Evolutionary conservation across 352 stramenopile genomes (phyloP).

Genomic region (Aphanomyces euteiches): DNA sequence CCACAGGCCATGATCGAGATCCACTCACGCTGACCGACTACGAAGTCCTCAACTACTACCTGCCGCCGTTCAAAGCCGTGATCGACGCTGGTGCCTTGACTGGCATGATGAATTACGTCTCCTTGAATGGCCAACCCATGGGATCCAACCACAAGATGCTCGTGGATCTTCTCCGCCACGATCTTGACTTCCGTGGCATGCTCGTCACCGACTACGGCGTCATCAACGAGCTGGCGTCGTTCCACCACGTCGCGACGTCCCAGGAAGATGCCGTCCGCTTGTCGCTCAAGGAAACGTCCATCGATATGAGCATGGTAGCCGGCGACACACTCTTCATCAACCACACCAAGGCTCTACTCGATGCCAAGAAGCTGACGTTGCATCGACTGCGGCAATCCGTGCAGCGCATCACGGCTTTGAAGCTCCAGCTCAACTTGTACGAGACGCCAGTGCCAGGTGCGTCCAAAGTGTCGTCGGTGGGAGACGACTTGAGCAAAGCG

Average conservation of each 20-base stretch:
- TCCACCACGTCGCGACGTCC: constrained; percentile 51
- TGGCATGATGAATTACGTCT: constrained; percentile 35
- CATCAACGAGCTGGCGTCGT: constrained; percentile 82
- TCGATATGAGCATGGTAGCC: constrained; percentile 92
- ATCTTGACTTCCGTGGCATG: constrained; percentile 84
- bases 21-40: constrained; percentile 37
- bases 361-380: constrained; percentile 7
- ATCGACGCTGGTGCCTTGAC: constrained; percentile 33
- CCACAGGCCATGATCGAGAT: constrained; percentile 44
- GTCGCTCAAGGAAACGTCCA: constrained; percentile 60
- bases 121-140: constrained; percentile 53
- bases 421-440: constrained; percentile 65
- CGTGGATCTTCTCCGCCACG: constrained; percentile 71
- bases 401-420: constrained; percentile 62
- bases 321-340: constrained; percentile 54
- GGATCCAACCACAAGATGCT: constrained; percentile 59
- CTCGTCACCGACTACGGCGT: constrained; percentile 91
- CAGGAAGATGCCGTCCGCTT: constrained; percentile 60
- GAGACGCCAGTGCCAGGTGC: constrained; percentile 53
- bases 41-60: constrained; percentile 36
- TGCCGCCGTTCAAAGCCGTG: constrained; percentile 31
- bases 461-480: constrained; percentile 43
- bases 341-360: constrained; percentile 40
- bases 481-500: constrained; percentile 48
- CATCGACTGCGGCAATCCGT: constrained; percentile 55